A percentile compares a stretch with the other conserved stretches of the same genome.
Evolutionary conservation across 306 rosid genomes (phyloP).

Genomic region (Vicia faba): DNA sequence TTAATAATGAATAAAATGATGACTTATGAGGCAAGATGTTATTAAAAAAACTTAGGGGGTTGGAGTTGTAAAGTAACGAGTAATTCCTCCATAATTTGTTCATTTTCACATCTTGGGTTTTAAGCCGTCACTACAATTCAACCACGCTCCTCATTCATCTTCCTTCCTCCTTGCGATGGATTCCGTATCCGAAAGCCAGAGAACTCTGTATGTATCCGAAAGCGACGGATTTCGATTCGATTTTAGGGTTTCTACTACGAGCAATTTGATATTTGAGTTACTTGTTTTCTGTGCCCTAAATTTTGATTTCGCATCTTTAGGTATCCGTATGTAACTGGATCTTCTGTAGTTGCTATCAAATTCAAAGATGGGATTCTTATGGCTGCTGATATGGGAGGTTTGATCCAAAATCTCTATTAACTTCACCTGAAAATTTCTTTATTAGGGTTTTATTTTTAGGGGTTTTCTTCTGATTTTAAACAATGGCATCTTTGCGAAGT

Average conservation of each 20-base stretch:
- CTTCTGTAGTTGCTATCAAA: conserved; percentile 88
- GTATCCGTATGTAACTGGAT: conserved; percentile 91
- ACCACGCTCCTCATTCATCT: too few species aligned
- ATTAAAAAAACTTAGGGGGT: too few species aligned
- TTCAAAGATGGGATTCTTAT: conserved; percentile 93
- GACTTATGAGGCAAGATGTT: too few species aligned
- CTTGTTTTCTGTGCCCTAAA: conserved; percentile 19
- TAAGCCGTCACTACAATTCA: too few species aligned
- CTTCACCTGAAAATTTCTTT: conserved; percentile 10
- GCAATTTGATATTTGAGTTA: not conserved
- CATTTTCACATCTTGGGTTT: too few species aligned
- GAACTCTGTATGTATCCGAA: conserved; percentile 82
- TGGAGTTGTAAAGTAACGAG: too few species aligned
- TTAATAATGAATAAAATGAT: too few species aligned
- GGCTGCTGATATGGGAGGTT: conserved; percentile 98
- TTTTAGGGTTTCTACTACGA: conserved; percentile 1
- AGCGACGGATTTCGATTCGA: not conserved
- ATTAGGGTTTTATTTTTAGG: not conserved
- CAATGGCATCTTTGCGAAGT: not conserved
- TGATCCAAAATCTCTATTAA: conserved; percentile 21
- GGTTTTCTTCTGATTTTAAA: conserved; percentile 24
- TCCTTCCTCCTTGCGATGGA: conserved; percentile 20
- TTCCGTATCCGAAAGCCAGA: conserved; percentile 50
- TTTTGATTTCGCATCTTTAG: conserved; percentile 38
- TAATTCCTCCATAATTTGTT: too few species aligned